Percentiles rank a stretch among this genome's conserved stretches.
These are phyloP conservation scores for Xanthoceras sorbifolium DNA, from an alignment of 345 rosid genomes.

Conservation along the genomic window DNA sequence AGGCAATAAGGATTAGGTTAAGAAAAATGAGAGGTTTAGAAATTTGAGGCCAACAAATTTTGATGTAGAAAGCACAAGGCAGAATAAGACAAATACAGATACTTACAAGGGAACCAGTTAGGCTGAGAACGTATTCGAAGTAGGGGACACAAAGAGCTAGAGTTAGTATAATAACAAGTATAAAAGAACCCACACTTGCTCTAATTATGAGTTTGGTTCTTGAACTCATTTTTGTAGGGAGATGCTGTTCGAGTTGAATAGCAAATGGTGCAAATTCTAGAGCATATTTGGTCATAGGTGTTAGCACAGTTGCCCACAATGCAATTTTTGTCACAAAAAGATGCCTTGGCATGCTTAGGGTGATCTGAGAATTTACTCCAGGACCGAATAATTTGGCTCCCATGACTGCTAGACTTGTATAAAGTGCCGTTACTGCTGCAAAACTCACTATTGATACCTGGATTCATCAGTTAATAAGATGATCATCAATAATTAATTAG, in stretches of 20 bases:
- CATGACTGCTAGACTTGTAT: constrained; percentile 59
- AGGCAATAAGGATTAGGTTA: constrained; percentile 48
- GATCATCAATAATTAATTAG: background rate
- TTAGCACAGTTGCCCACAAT: constrained; percentile 72
- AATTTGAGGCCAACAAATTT: constrained; percentile 53
- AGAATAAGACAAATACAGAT: constrained; percentile 47
- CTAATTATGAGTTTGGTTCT: constrained; percentile 45
- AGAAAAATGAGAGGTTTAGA: constrained; percentile 33
- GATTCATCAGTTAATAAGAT: background rate
- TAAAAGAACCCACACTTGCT: constrained; percentile 51
- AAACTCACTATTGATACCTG: constrained; percentile 80
- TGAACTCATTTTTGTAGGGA: constrained; percentile 46
- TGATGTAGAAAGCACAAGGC: constrained; percentile 66
- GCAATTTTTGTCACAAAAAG: constrained; percentile 65
- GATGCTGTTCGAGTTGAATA: constrained; percentile 59
- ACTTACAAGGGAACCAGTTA: constrained; percentile 73
- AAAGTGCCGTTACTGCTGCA: constrained; percentile 49
- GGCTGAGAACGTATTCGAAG: constrained; percentile 69
- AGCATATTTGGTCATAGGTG: constrained; percentile 85
- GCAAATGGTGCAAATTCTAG: constrained; percentile 79
- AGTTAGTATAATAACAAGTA: constrained; percentile 50
- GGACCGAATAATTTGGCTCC: constrained; percentile 79
- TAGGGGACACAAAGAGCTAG: constrained; percentile 64
- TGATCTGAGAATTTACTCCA: constrained; percentile 60
- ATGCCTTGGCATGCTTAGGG: constrained; percentile 67